phyloP scores from a whole-genome alignment of 345 rosid species.

The Euphorbia tirucalli region DNA sequence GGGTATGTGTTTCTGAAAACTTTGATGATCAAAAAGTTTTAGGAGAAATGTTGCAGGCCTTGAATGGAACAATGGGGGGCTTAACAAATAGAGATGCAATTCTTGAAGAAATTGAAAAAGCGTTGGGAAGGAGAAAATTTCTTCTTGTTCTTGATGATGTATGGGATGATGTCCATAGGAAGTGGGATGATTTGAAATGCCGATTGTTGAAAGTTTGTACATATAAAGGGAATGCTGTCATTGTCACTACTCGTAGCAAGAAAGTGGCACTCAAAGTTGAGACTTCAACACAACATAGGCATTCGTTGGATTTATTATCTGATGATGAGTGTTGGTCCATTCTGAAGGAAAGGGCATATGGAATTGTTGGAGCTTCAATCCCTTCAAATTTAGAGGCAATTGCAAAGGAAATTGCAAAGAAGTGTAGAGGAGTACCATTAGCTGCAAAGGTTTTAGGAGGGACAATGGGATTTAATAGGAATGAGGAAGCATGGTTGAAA shows the following conservation, averaged over 20 bases:
- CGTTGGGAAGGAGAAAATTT: conserved; percentile 3
- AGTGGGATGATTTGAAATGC: conserved; percentile 13
- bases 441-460: conserved; percentile 15
- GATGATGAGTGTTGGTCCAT: conserved; percentile 23
- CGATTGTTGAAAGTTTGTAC: background rate
- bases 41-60: conserved; percentile 6
- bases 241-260: conserved; percentile 23
- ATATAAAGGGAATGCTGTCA: conserved; percentile 4
- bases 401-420: conserved; percentile 20
- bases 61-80: background rate
- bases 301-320: background rate
- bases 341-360: conserved; percentile 6
- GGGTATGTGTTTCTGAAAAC: background rate
- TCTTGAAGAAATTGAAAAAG: background rate
- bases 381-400: conserved; percentile 12
- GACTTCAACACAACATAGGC: background rate
- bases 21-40: conserved; percentile 9
- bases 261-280: conserved; percentile 9
- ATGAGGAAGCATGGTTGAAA: conserved; percentile 1
- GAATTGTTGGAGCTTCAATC: background rate
- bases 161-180: conserved; percentile 12
- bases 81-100: background rate
- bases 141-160: conserved; percentile 28
- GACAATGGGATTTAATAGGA: background rate
- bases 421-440: conserved; percentile 27